Percentiles rank a stretch among this genome's conserved stretches.
These are phyloP conservation scores for Hypoxylon sp. DNA, from an alignment of 2,329 filamentous ascomycete genomes.

Conservation along the genomic window DNA sequence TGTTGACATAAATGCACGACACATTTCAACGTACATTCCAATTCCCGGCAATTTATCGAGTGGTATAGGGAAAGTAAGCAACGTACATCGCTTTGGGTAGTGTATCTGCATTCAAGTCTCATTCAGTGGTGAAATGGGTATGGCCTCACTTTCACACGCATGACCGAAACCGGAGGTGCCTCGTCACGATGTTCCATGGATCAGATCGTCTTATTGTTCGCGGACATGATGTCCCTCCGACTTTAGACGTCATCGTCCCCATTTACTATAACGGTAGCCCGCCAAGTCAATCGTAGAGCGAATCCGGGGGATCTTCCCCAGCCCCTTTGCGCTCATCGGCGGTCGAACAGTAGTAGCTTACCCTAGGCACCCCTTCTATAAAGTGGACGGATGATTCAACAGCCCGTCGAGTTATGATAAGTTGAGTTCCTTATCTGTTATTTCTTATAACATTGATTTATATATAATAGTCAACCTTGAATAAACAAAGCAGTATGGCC, in stretches of 20 bases:
- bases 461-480: neutral
- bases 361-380: neutral
- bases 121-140: no score
- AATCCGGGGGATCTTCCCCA: neutral
- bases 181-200: neutral
- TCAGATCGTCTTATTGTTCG: neutral
- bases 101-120: no score
- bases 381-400: neutral
- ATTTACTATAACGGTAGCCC: neutral
- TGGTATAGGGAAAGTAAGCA: no score
- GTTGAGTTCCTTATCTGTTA: neutral
- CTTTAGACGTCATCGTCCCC: neutral
- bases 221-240: neutral
- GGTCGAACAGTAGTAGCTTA: neutral
- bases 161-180: neutral
- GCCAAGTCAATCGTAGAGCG: neutral
- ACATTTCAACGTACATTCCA: no score
- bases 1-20: no score
- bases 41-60: no score
- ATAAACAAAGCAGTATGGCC: neutral
- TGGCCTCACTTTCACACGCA: no score
- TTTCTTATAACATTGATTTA: neutral
- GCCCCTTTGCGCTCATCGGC: neutral
- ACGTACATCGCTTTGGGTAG: no score
- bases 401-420: neutral